Percentiles rank a stretch among this genome's conserved stretches.
These are phyloP conservation scores for Nidularia sp. DNA, from an alignment of 768 basidiomycete species.

Conservation along the genomic window DNA sequence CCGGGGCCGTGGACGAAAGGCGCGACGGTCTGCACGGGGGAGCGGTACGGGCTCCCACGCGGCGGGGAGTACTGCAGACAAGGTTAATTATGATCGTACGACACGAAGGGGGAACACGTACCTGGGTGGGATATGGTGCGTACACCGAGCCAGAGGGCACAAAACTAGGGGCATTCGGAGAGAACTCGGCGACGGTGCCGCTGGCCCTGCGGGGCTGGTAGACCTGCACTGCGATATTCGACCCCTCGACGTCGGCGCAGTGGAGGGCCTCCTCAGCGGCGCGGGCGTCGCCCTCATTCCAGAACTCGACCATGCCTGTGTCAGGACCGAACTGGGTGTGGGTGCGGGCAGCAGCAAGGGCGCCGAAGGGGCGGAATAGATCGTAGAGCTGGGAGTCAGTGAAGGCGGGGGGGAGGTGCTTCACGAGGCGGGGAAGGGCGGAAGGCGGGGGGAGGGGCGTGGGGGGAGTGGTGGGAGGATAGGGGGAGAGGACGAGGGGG, in stretches of 20 bases:
- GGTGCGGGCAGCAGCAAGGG: conserved; percentile 72
- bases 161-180: conserved; percentile 69
- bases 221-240: conserved; percentile 79
- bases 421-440: conserved; percentile 77
- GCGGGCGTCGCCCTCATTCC: conserved; percentile 82
- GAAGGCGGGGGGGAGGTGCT: conserved; percentile 70
- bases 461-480: conserved; percentile 75
- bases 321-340: conserved; percentile 76
- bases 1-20: conserved; percentile 83
- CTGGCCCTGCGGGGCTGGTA: conserved; percentile 67
- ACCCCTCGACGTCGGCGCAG: conserved; percentile 77
- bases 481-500: conserved; percentile 72
- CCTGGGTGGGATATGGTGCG: conserved; percentile 57
- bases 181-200: conserved; percentile 50
- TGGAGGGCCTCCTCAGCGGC: conserved; percentile 79
- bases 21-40: conserved; percentile 38
- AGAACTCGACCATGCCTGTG: conserved; percentile 79
- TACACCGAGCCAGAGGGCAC: conserved; percentile 68
- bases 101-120: conserved; percentile 16
- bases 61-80: conserved; percentile 21
- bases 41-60: conserved; percentile 41
- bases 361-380: conserved; percentile 79
- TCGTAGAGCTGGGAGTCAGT: conserved; percentile 78
- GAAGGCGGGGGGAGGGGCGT: conserved; percentile 72
- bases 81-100: not conserved